phyloP scores from a whole-genome alignment of 225 moss, liverwort and hornwort species.

The Physcomitrium patens region DNA sequence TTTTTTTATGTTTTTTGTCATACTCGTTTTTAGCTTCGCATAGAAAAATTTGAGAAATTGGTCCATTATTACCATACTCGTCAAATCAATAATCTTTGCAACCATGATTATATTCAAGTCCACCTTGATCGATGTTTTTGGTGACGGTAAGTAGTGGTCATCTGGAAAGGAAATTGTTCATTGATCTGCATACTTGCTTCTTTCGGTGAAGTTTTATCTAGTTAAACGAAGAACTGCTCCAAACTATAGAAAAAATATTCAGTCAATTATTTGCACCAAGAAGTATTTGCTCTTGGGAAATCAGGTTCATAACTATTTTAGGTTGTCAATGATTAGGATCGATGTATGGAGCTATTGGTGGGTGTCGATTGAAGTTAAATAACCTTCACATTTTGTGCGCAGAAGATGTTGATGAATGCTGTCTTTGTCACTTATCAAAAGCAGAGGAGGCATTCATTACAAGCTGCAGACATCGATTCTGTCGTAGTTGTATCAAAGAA shows the following conservation, averaged over 20 bases:
- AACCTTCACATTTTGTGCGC: constrained; percentile 25
- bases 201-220: background rate
- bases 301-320: too few relatives aligned
- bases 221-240: background rate
- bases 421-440: constrained; percentile 52
- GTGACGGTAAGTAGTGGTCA: constrained; percentile 25
- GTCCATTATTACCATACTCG: background rate
- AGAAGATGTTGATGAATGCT: constrained; percentile 43
- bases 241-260: too few relatives aligned
- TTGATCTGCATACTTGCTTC: constrained; percentile 1
- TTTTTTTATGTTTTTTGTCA: background rate
- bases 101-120: background rate
- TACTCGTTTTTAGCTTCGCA: background rate
- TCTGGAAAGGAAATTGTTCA: background rate
- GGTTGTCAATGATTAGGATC: too few relatives aligned
- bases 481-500: constrained; percentile 57
- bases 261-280: too few relatives aligned
- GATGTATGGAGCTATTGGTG: background rate
- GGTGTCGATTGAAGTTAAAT: background rate
- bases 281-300: too few relatives aligned
- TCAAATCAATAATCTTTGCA: background rate
- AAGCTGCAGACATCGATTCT: constrained; percentile 67
- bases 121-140: background rate
- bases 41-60: background rate
- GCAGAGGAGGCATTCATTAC: constrained; percentile 52